Conservation (phyloP, 176 grass and related monocot species). For the Carex scoparia region DNA sequence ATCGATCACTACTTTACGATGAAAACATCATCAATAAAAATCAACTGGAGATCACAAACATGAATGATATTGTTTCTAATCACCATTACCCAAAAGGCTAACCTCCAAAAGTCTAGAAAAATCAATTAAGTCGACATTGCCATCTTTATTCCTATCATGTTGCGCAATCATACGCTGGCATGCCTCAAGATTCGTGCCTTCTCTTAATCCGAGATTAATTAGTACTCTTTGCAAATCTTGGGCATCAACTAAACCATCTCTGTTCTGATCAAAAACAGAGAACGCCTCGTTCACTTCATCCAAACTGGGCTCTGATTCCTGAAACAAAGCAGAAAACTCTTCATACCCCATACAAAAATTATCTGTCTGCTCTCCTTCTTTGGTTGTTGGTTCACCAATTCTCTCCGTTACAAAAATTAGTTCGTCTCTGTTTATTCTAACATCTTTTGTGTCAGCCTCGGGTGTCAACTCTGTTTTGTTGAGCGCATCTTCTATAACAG, state of each 20-base stretch:
- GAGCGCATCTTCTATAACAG: neutral
- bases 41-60: neutral
- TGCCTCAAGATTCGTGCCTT: constrained; percentile 27
- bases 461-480: neutral
- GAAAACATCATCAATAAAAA: neutral
- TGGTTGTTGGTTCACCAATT: neutral
- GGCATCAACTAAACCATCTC: constrained; percentile 61
- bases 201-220: constrained; percentile 34
- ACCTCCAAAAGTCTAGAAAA: constrained; percentile 33
- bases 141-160: constrained; percentile 29
- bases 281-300: constrained; percentile 55
- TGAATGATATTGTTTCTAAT: neutral
- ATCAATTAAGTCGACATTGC: constrained; percentile 29
- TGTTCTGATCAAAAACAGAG: constrained; percentile 57
- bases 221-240: constrained; percentile 52
- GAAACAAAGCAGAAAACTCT: constrained; percentile 44
- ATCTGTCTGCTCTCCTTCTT: constrained; percentile 1
- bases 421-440: constrained; percentile 7
- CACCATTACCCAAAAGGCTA: constrained; percentile 13
- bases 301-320: constrained; percentile 76
- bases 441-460: neutral
- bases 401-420: neutral
- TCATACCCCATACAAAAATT: constrained; percentile 17
- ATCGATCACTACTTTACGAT: neutral
- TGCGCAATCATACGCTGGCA: constrained; percentile 53